These are phyloP conservation scores for Colletotrichum truncatum DNA, from an alignment of 2,329 filamentous ascomycete genomes.

Conservation along the genomic window DNA sequence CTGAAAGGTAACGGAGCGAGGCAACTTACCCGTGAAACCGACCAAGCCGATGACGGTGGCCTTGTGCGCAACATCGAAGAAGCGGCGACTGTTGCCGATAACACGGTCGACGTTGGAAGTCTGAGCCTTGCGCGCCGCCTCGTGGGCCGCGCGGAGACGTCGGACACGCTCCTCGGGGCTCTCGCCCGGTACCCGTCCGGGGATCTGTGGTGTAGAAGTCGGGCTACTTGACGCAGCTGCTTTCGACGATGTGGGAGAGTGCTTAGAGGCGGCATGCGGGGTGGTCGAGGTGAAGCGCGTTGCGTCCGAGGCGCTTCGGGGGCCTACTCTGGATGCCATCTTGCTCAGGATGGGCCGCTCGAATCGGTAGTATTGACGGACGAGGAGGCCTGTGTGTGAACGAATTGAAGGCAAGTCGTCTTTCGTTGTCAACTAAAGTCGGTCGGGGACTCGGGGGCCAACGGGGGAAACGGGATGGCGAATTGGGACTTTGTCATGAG, in stretches of 20 bases:
- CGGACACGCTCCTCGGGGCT: slow-evolving; percentile 76
- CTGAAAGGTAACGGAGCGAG: not conserved
- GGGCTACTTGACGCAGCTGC: slow-evolving; percentile 31
- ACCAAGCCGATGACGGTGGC: slow-evolving; percentile 64
- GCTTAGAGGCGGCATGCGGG: slow-evolving; percentile 73
- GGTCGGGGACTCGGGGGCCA: not conserved
- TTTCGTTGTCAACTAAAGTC: not conserved
- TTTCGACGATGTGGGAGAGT: slow-evolving; percentile 40
- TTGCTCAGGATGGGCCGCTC: not conserved
- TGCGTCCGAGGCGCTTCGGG: slow-evolving; percentile 80
- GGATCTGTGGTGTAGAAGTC: slow-evolving; percentile 11
- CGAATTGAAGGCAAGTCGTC: not conserved
- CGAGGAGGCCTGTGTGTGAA: not conserved
- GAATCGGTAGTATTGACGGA: not conserved
- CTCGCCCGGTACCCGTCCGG: slow-evolving; percentile 54
- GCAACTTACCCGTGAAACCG: slow-evolving; percentile 61
- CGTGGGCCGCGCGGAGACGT: slow-evolving; percentile 72
- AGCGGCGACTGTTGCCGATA: slow-evolving; percentile 55
- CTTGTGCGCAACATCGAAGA: slow-evolving; percentile 66
- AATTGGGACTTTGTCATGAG: slow-evolving; percentile 16
- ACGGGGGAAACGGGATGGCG: slow-evolving; percentile 6
- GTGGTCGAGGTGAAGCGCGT: slow-evolving; percentile 71
- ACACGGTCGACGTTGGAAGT: slow-evolving; percentile 62
- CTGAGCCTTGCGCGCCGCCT: slow-evolving; percentile 70
- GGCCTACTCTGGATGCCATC: slow-evolving; percentile 56